Evolutionary conservation across 2,329 filamentous ascomycete species (phyloP), one percentile per base, ranked within the genome.

Genomic region (Zymoseptoria passerinii): DNA sequence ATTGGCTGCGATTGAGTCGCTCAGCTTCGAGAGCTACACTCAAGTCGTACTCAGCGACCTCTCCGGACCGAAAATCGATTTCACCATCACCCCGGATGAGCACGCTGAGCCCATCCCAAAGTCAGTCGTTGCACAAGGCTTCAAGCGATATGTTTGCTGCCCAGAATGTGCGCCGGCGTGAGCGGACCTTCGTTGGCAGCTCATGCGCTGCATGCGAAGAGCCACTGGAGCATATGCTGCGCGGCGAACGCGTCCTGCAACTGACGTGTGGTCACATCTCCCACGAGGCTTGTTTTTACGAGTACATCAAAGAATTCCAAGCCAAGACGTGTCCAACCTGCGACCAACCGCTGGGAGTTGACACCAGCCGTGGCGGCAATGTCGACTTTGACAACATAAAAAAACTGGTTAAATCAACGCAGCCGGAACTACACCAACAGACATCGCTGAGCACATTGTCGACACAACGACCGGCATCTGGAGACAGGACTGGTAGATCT

Each of bases 261-360:
- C 94, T 99, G 69, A 95, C 92, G 5, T 99, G 94, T 75, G 84
- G 87, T n/a, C 94, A 99, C 75, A 92, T 99, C 60, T 91, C 92
- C 9, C 94, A 99, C 72, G 94, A 97, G 74, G 94, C 92, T 40
- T 99, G 94, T 76, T 97, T 99, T 72, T 97, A 97, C 76, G 94
- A 99, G 75, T 96, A 95, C 72, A 95, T 99, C 68, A 89, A 90
- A 69, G 92, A 96, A 70, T 89, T 92, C 59, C 92, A 97, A 66
- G 89, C 89, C 55, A 91, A 97, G 69, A 92, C 90, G 70, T 99
- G 94, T 75, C 94, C 94, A 28, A 88, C 89, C 64, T 99, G 94
- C 75, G 88, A 96, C 78, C 89, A 92, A 63, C 91, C 94, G 19
- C 77, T 99, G 55, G 90, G 92, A 62, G 79, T 99, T 50, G 94